These are phyloP conservation scores for Aspergillus intermedius DNA, from an alignment of 2,329 filamentous ascomycete species.

Conservation along the genomic window DNA sequence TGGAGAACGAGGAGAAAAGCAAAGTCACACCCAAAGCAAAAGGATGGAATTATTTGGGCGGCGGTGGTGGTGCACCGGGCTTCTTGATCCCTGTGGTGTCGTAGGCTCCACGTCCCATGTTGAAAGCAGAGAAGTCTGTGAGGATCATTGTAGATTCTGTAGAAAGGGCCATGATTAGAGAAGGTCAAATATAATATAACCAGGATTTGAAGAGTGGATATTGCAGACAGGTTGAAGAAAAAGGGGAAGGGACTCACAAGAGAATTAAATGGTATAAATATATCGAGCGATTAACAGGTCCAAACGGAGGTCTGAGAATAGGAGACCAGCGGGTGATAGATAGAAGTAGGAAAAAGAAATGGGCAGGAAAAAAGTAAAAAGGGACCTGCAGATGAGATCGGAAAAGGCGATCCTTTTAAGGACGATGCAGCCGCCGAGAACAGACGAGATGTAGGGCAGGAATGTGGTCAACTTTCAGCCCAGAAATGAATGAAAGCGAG, in stretches of 20 bases:
- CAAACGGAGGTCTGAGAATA: conserved; percentile 1
- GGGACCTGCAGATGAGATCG: conserved; percentile 29
- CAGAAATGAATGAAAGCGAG: not conserved
- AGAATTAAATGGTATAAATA: conserved; percentile 11
- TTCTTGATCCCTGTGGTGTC: conserved; percentile 48
- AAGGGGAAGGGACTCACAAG: conserved; percentile 11
- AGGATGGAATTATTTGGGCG: conserved; percentile 26
- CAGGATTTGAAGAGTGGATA: not conserved
- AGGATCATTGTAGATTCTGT: conserved; percentile 36
- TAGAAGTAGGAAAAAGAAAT: conserved; percentile 11
- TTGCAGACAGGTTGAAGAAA: not conserved
- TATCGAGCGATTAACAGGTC: not conserved
- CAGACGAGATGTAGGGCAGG: conserved; percentile 21
- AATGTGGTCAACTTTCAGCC: conserved; percentile 10
- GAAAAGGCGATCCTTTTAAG: conserved; percentile 30
- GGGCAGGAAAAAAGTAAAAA: not conserved
- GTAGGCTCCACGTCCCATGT: conserved; percentile 48
- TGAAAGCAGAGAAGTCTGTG: conserved; percentile 35
- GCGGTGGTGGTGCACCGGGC: conserved; percentile 40
- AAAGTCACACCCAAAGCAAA: conserved; percentile 7
- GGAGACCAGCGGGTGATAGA: conserved; percentile 17
- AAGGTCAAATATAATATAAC: not conserved
- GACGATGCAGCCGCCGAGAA: conserved; percentile 11
- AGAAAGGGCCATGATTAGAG: conserved; percentile 25
- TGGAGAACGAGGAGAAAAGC: conserved; percentile 10